A percentile compares a stretch with the other conserved stretches of the same genome.
phyloP scores from a whole-genome alignment of 305 asterid species.

The Fraxinus platypoda region DNA sequence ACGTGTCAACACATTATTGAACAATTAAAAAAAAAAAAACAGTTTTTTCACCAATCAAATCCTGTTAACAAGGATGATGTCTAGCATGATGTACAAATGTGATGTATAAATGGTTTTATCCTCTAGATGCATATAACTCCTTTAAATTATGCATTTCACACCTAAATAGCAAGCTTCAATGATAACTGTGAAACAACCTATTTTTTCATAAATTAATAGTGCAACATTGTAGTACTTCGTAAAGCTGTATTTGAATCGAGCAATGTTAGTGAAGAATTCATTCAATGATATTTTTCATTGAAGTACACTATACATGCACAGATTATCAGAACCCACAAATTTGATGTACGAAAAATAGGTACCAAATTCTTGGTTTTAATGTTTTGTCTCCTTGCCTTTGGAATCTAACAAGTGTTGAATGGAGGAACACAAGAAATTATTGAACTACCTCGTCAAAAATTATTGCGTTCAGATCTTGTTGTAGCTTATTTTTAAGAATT shows the following conservation, averaged over 20 bases:
- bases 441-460: not conserved
- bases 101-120: no score
- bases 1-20: no score
- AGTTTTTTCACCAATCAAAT: no score
- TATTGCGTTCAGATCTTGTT: not conserved
- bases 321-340: not conserved
- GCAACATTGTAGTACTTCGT: not conserved
- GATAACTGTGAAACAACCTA: not conserved
- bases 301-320: slow-evolving; percentile 5
- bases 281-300: not conserved
- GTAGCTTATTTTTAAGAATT: not conserved
- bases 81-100: no score
- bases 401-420: not conserved
- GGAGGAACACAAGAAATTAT: not conserved
- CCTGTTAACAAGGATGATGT: no score
- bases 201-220: not conserved
- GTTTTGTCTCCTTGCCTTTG: not conserved
- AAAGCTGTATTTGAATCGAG: not conserved
- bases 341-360: not conserved
- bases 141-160: no score
- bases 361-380: not conserved
- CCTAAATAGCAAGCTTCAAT: not conserved
- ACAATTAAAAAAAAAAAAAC: no score
- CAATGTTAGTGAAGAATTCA: slow-evolving; percentile 8
- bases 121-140: no score